These are phyloP conservation scores for Phytophthora litchii DNA, from an alignment of 352 stramenopile genomes.

Conservation along the genomic window DNA sequence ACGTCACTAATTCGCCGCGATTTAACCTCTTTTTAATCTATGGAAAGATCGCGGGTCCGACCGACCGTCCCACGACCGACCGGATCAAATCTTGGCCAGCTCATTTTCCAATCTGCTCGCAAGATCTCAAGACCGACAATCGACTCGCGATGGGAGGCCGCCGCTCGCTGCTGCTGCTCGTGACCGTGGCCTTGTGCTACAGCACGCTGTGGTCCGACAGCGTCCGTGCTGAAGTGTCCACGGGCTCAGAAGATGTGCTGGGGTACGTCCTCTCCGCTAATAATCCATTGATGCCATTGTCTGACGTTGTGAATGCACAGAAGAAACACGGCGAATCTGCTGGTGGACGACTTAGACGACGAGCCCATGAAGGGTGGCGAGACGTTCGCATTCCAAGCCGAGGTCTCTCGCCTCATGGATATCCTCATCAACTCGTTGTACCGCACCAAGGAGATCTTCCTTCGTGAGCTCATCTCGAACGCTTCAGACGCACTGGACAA, in stretches of 20 bases:
- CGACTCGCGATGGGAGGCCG: slow-evolving; percentile 23
- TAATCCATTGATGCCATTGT: background rate
- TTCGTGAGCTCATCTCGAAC: slow-evolving; percentile 99
- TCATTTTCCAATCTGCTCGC: slow-evolving; percentile 30
- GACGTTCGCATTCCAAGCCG: slow-evolving; percentile 94
- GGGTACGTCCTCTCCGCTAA: slow-evolving; percentile 32
- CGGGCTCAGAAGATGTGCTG: slow-evolving; percentile 43
- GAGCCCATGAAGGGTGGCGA: slow-evolving; percentile 62
- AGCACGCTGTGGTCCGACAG: slow-evolving; percentile 28
- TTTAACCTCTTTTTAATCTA: slow-evolving; percentile 11
- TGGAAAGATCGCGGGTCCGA: slow-evolving; percentile 32
- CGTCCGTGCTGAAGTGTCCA: slow-evolving; percentile 41
- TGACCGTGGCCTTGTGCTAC: slow-evolving; percentile 43
- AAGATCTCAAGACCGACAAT: slow-evolving; percentile 5
- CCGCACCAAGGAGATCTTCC: slow-evolving; percentile 99
- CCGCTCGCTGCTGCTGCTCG: slow-evolving; percentile 43
- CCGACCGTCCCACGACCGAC: slow-evolving; percentile 9
- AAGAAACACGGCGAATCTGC: slow-evolving; percentile 40
- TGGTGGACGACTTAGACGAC: slow-evolving; percentile 54
- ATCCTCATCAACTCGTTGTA: slow-evolving; percentile 99
- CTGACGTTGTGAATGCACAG: slow-evolving; percentile 21
- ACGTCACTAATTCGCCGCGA: slow-evolving; percentile 4
- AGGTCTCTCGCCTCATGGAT: slow-evolving; percentile 99
- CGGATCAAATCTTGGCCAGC: slow-evolving; percentile 8
- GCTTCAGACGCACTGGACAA: slow-evolving; percentile 99